Conservation (phyloP, 2,329 filamentous ascomycete species). For the Blumeria graminis region DNA sequence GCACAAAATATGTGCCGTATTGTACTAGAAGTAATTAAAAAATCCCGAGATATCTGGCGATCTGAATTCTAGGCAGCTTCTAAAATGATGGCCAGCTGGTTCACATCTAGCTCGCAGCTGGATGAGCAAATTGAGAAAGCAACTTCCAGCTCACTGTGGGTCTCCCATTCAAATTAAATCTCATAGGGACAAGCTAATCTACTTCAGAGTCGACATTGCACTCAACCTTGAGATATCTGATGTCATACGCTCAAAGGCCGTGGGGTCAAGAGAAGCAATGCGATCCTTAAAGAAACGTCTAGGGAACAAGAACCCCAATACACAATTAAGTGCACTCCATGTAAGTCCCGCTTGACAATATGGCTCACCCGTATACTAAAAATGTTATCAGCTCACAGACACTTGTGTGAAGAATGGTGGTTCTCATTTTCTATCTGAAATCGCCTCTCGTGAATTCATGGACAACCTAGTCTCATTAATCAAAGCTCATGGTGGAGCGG, state of each 20-base stretch:
- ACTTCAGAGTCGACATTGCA: conserved; percentile 67
- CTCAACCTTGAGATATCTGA: conserved; percentile 97
- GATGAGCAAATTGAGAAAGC: conserved; percentile 95
- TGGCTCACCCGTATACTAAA: neutral
- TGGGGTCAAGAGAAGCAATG: conserved; percentile 96
- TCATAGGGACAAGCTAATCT: conserved; percentile 7
- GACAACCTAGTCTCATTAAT: conserved; percentile 84
- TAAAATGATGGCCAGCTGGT: conserved; percentile 84
- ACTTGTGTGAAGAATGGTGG: conserved; percentile 98
- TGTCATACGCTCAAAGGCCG: conserved; percentile 87
- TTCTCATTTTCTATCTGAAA: conserved; percentile 79
- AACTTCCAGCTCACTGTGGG: conserved; percentile 69
- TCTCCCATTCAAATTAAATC: conserved; percentile 4
- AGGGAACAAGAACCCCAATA: conserved; percentile 92
- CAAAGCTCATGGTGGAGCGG: conserved; percentile 48
- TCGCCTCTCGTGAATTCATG: conserved; percentile 94
- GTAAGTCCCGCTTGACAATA: conserved; percentile 21
- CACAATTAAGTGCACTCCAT: conserved; percentile 83
- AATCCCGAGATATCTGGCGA: too few species aligned
- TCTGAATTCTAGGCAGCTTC: neutral
- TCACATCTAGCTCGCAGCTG: conserved; percentile 72
- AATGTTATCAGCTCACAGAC: conserved; percentile 48
- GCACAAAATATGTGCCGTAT: too few species aligned
- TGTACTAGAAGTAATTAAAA: too few species aligned
- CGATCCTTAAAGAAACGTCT: conserved; percentile 81